Base-by-base conservation (phyloP, 192 early-diverging fungal species). In the Coemansia sp. region DNA sequence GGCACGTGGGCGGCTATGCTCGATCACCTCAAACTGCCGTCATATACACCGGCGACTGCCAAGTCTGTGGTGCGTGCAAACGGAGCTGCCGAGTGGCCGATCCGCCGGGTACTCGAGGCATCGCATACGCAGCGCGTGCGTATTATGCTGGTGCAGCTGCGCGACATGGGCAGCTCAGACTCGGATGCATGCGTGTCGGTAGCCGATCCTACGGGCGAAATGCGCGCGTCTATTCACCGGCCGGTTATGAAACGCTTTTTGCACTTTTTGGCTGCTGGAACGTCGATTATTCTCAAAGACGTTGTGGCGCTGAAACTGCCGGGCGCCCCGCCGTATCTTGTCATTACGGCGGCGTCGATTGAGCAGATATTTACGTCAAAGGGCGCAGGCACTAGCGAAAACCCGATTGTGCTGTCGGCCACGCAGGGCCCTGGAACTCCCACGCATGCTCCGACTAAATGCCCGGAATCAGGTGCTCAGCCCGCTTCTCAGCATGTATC, bases 161-260 rank as follows among this genome's bases (percentile, higher is more conserved):
- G 71, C 40, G 74, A 82, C 17, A 66, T 74, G 4, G 47, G 49
- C 15, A 53, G 51, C 40, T 60, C 68, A 0, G 71, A 82, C 25
- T 42, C 68, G 0, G 74, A 82, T 31, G 68, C 68, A 4, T 63
- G 61, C 28, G 73, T 62, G 4, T 57, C 70, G 34, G 28, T 77
- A 2, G 71, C 74, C 12, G 80, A 82, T 36, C 80, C 80, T 2
- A 77, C 80, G 0, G 80, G 80, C 26, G 71, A 74, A 58, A 73
- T 79, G 53, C 20, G 52, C 3, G 76, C 70, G 11, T 79, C 76
- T n/a, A 67, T 79, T n/a, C 76, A 79, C 48, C 21, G 49, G 1
- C 60, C 49, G 28, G 71, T 79, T 3, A 60, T 73, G 56, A 60
- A 57, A 11, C 62, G 67, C 9, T 64, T 73, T 5, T 54, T 56